Base-by-base conservation (phyloP, 1,139 yeast species). In the Geotrichum fermentans region DNA sequence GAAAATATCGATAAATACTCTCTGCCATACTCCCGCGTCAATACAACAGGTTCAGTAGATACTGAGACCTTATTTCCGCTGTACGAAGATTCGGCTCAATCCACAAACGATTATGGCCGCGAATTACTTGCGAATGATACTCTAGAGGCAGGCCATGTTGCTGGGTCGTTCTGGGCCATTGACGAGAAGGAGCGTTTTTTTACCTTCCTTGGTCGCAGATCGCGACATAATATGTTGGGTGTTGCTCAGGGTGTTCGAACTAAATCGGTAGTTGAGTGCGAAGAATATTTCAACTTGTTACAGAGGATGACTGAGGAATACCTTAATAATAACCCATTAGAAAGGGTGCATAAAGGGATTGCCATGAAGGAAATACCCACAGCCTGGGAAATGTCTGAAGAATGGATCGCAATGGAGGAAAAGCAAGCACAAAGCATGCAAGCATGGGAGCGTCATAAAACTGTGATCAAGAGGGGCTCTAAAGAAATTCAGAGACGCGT, bases 311-410 rank as follows among this genome's bases (percentile, higher is more conserved):
- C 39, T 51, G 53, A 43, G 4, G 16, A 32, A 29, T 20, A 29
- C 18, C 14, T 40, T 16, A 20, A 35, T 17, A 13, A 38, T 8
- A 10, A 28, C 28, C 33, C 32, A 7, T 24, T 52, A 52, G 32
- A 59, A 56, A 21, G 50, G 50, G 26, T 47, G 8, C 56, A 69
- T 39, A 8, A 17, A 18, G 35, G 36, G 4, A 58, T 73, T 13
- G 59, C 62, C 7, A 70, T 72, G 60, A 61, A 62, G 21, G 77
- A 77, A 2, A 61, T 80, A 24, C 85, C 85, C 0, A 66, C 70
- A 1, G 77, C 82, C 0, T 66, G 67, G 54, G 87, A 81, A 59
- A 73, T 80, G 74, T 72, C 75, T 52, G 70, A 69, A 17, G 65
- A 65, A 18, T 79, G 75, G 62, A 60, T 76, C 1, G 61, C 62